These are phyloP conservation scores for Penicillium pancosmium DNA, from an alignment of 495 filamentous ascomycete genomes.

Conservation along the genomic window DNA sequence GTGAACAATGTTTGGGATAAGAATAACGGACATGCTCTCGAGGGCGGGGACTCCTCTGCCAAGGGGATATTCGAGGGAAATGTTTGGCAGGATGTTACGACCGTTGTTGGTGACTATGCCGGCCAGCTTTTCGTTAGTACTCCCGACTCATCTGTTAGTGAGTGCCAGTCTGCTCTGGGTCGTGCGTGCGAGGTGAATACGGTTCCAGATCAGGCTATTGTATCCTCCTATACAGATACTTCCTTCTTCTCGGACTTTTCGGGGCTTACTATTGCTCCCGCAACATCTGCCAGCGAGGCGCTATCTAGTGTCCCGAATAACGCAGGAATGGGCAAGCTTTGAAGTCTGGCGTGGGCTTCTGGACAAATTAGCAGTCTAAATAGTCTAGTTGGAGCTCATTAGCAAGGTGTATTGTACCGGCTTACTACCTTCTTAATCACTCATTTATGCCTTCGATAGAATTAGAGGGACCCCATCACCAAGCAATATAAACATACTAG, in stretches of 20 bases:
- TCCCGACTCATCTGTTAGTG: conserved; percentile 1
- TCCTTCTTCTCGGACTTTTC: conserved; percentile 1
- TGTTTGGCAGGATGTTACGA: conserved; percentile 4
- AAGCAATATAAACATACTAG: no score
- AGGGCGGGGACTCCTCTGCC: conserved; percentile 5
- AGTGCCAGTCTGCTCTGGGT: conserved; percentile 1
- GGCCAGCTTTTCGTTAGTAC: neutral
- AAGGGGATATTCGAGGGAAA: conserved; percentile 18
- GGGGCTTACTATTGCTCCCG: conserved; percentile 1
- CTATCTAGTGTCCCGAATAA: neutral
- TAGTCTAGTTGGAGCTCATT: no score
- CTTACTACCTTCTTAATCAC: no score
- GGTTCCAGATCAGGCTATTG: neutral
- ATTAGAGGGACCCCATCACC: no score
- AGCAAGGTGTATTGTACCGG: no score
- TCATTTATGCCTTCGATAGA: no score
- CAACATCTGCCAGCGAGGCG: conserved; percentile 2
- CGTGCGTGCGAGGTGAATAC: conserved; percentile 1
- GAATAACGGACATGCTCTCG: conserved; percentile 19
- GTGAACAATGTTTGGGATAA: conserved; percentile 17
- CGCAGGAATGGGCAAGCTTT: conserved; percentile 1
- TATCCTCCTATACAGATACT: conserved; percentile 1
- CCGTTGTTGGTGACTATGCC: neutral
- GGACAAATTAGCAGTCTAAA: no score
- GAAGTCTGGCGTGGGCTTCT: neutral